Evolutionary conservation across 306 rosid species (phyloP).

Genomic region (Coriaria nepalensis): DNA sequence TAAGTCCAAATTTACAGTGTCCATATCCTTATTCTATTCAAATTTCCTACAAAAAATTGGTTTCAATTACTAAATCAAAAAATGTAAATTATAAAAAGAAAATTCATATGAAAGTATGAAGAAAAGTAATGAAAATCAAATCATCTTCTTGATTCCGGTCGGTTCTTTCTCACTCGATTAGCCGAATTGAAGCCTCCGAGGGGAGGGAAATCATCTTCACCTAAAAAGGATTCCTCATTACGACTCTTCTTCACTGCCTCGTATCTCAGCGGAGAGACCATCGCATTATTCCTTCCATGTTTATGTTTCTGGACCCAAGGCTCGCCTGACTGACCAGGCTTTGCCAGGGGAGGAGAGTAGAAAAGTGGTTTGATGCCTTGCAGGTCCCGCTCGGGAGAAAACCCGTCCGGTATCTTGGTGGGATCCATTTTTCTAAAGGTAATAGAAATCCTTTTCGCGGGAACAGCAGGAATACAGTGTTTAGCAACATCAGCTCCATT

Average conservation of each 20-base stretch:
- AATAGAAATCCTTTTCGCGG: slow-evolving; percentile 46
- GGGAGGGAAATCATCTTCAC: slow-evolving; percentile 15
- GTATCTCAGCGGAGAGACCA: background rate
- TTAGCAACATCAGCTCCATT: slow-evolving; percentile 48
- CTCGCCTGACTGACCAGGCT: background rate
- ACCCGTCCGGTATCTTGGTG: slow-evolving; percentile 28
- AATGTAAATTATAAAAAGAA: too few relatives aligned
- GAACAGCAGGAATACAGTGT: slow-evolving; percentile 44
- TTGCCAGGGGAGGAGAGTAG: slow-evolving; percentile 2
- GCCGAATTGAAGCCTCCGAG: slow-evolving; percentile 3
- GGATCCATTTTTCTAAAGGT: slow-evolving; percentile 52
- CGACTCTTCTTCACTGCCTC: background rate
- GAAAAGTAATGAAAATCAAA: too few relatives aligned
- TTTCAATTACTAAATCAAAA: too few relatives aligned
- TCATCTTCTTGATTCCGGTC: too few relatives aligned
- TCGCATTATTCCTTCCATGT: background rate
- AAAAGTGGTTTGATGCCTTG: slow-evolving; percentile 23
- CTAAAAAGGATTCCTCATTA: slow-evolving; percentile 2
- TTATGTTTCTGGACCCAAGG: slow-evolving; percentile 3
- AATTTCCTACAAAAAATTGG: too few relatives aligned
- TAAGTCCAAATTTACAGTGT: too few relatives aligned
- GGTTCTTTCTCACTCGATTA: too few relatives aligned
- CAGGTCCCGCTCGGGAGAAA: slow-evolving; percentile 26
- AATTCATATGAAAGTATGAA: too few relatives aligned
- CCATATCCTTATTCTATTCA: too few relatives aligned